phyloP scores from a whole-genome alignment of 1,139 yeast species.

The Trichomonascaceae sp. region DNA sequence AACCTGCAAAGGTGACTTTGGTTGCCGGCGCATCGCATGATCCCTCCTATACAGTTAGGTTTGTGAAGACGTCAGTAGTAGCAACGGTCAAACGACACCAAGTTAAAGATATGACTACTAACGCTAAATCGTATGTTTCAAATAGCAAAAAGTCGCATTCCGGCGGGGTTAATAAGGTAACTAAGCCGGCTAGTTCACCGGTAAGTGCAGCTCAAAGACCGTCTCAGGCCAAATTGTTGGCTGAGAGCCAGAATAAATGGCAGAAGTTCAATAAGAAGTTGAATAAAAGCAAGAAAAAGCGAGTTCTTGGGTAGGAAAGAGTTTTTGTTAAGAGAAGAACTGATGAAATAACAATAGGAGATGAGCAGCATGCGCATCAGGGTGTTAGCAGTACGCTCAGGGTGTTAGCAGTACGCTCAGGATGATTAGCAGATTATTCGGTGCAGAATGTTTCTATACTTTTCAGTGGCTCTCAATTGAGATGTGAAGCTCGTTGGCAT shows the following conservation, averaged over 20 bases:
- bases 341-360: not conserved
- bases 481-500: too few relatives aligned
- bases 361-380: not conserved
- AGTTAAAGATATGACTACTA: conserved; percentile 15
- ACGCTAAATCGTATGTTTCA: not conserved
- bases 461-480: too few relatives aligned
- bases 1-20: conserved; percentile 26
- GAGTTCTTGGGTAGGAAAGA: not conserved
- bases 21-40: conserved; percentile 27
- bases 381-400: too few relatives aligned
- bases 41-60: conserved; percentile 28
- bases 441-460: too few relatives aligned
- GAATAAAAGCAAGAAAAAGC: conserved; percentile 14
- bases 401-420: too few relatives aligned
- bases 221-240: conserved; percentile 23
- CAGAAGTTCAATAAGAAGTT: conserved; percentile 29
- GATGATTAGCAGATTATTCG: too few relatives aligned
- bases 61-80: conserved; percentile 19
- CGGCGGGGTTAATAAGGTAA: not conserved
- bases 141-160: conserved; percentile 1
- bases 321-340: not conserved
- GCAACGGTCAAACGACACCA: conserved; percentile 26
- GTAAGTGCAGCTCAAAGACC: conserved; percentile 7
- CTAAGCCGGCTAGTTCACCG: conserved; percentile 1
- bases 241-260: conserved; percentile 31